phyloP scores from a whole-genome alignment of 2,329 filamentous ascomycete species.

The Talaromyces islandicus region DNA sequence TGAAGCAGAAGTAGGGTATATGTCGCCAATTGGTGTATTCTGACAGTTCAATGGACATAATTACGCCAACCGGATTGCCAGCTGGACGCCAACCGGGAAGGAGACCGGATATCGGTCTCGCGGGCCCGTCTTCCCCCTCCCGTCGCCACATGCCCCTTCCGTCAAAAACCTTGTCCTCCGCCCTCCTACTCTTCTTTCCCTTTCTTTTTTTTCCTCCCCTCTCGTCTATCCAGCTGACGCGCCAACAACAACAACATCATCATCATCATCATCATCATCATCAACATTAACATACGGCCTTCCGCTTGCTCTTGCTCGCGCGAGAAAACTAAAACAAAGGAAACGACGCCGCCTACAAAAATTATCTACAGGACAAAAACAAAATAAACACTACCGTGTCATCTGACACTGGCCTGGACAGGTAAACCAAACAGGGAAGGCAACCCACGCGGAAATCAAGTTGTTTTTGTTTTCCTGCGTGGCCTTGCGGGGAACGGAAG shows the following conservation, averaged over 20 bases:
- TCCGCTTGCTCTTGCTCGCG: neutral
- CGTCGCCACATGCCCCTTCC: neutral
- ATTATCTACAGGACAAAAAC: neutral
- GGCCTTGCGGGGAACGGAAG: constrained; percentile 19
- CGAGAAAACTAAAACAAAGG: neutral
- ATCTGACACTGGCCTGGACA: neutral
- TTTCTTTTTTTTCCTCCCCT: neutral
- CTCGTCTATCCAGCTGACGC: neutral
- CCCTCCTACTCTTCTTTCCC: no score
- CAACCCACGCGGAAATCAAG: constrained; percentile 6
- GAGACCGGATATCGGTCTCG: neutral
- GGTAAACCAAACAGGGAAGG: constrained; percentile 4
- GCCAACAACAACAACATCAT: neutral
- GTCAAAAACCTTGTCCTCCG: neutral
- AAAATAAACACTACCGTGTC: neutral
- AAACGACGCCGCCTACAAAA: neutral
- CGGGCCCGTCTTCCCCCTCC: neutral
- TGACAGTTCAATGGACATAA: neutral
- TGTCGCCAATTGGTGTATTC: neutral
- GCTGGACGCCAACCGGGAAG: neutral
- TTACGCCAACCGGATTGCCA: neutral
- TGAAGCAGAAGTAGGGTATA: neutral
- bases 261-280: no score
- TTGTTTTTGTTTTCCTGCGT: constrained; percentile 4
- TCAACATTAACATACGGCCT: no score